Percentiles rank a stretch among this genome's conserved stretches.
Conservation (phyloP, 345 rosid species). For the Noccaea bulbosa region DNA sequence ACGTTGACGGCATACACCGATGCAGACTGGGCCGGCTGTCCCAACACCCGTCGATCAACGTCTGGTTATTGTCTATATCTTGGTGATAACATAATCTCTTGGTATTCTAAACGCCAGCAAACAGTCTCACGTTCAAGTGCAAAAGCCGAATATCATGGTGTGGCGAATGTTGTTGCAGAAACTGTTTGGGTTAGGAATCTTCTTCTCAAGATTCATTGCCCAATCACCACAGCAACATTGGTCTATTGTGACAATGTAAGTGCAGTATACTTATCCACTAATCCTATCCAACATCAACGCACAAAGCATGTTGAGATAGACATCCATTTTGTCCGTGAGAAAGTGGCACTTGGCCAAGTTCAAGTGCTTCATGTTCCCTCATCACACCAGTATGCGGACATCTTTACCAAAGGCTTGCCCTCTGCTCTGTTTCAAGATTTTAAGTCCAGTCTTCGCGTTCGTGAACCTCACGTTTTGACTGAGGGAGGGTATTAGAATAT, state of each 20-base stretch:
- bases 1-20: not conserved
- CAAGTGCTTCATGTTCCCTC: not conserved
- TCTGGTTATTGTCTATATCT: not conserved
- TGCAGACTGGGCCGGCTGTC: not conserved
- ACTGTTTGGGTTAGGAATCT: not conserved
- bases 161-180: not conserved
- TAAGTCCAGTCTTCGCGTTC: too few species aligned
- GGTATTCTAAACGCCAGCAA: not conserved
- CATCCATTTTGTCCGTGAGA: not conserved
- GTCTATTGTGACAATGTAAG: not conserved
- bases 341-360: not conserved
- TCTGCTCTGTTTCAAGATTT: too few species aligned
- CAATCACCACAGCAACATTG: not conserved
- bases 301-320: not conserved
- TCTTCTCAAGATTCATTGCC: not conserved
- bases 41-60: accelerated
- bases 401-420: not conserved
- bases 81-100: not conserved
- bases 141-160: not conserved
- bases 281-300: not conserved
- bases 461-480: too few species aligned
- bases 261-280: not conserved
- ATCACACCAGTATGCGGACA: not conserved
- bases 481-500: too few species aligned
- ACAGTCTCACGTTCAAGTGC: not conserved